Percentiles rank a stretch among this genome's conserved stretches.
phyloP scores from a whole-genome alignment of 495 filamentous ascomycete genomes.

The Penicillium lagena region DNA sequence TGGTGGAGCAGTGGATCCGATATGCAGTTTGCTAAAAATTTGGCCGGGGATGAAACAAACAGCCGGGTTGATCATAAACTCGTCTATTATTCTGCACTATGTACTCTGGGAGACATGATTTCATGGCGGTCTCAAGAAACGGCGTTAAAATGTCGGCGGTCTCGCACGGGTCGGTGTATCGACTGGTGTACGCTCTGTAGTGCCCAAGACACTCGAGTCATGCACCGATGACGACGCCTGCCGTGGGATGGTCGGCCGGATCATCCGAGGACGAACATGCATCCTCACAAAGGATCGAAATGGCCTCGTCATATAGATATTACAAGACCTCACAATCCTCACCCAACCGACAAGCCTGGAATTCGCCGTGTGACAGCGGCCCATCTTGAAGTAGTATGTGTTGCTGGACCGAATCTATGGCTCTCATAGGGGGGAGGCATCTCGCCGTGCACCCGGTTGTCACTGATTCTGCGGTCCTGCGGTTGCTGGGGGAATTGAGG shows the following conservation, averaged over 20 bases:
- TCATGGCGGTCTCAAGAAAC: too few relatives aligned
- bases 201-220: too few relatives aligned
- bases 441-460: not conserved
- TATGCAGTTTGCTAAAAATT: conserved; percentile 18
- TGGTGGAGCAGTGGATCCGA: conserved; percentile 26
- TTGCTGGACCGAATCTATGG: not conserved
- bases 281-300: too few relatives aligned
- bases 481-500: not conserved
- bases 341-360: not conserved
- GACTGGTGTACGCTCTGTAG: too few relatives aligned
- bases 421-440: not conserved
- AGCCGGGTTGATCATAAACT: too few relatives aligned
- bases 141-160: too few relatives aligned
- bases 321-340: too few relatives aligned
- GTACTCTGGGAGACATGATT: not conserved
- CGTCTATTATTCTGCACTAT: not conserved
- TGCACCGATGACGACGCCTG: too few relatives aligned
- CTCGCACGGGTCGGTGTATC: too few relatives aligned
- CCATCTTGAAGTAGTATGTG: conserved; percentile 1
- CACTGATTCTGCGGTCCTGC: not conserved
- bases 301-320: too few relatives aligned
- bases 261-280: too few relatives aligned
- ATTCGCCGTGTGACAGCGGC: not conserved
- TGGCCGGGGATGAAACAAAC: not conserved
- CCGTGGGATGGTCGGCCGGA: too few relatives aligned